Percentiles rank a stretch among this genome's conserved stretches.
Conservation (phyloP, 208 protist genomes). For the Acanthamoeba sp. region DNA sequence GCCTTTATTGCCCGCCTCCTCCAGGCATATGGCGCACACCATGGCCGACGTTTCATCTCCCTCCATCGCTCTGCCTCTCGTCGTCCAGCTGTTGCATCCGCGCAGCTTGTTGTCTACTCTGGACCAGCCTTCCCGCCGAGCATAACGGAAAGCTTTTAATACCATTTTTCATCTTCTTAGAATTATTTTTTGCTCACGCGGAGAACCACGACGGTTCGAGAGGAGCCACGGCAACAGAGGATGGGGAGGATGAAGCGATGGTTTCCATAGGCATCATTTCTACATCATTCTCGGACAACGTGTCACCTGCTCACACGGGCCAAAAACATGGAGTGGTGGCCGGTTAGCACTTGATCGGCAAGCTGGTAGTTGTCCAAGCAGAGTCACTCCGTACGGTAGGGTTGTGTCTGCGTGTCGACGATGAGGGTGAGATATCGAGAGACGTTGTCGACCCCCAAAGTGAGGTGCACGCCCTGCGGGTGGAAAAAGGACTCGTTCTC, state of each 20-base stretch:
- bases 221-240: too few species aligned
- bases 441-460: neutral
- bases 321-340: neutral
- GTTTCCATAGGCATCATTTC: neutral
- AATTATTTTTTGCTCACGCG: too few species aligned
- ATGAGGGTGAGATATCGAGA: neutral
- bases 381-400: neutral
- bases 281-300: neutral
- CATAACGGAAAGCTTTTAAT: too few species aligned
- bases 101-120: too few species aligned
- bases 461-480: neutral
- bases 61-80: neutral
- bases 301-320: too few species aligned
- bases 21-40: constrained; percentile 47
- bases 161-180: too few species aligned
- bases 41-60: neutral
- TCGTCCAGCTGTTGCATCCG: too few species aligned
- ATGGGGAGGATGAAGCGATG: neutral
- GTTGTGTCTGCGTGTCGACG: neutral
- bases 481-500: constrained; percentile 13
- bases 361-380: too few species aligned
- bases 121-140: neutral
- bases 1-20: neutral
- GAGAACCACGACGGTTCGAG: too few species aligned
- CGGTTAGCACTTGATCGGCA: neutral